Base-by-base conservation (phyloP, 1,139 yeast genomes). In the Chernovozyma sophiae-reginae region DNA sequence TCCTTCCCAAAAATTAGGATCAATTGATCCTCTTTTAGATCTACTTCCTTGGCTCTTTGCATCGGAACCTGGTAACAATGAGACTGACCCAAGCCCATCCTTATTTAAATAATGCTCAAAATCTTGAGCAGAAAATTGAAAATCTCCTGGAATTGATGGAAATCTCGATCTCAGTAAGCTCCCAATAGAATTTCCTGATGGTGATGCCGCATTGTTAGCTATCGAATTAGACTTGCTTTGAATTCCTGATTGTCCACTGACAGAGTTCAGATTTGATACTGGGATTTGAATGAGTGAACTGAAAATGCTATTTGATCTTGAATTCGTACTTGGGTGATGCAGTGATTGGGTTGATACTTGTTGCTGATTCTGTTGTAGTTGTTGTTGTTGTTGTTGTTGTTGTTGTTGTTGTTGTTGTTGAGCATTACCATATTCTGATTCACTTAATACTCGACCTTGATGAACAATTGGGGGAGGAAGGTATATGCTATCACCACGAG, bases 101-200 rank as follows among this genome's bases (percentile, higher is more conserved):
- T 72, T 63, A 47, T 62, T 67, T 34, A 70, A 47, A 28, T 66
- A 63, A 30, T 54, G 62, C 41, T 74, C 79, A 40, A 73, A 60
- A 41, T 72, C 78, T 39, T 62, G 68, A 11, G 60, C 38, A 3
- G 63, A 47, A 14, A 62, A 53, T 20, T 58, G 60, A 24, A 37
- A 37, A 7, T 37, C 40, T 4, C 62, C 56, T 16, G 60, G 65
- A 14, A 46, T 39, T 14, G 49, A 39, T 10, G 51, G 39, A 4
- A 37, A 15, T 17, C 40, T 26, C 3, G 40, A 30, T 39, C 37
- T 23, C 42, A 37, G 31, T 53, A 58, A 13, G 10, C 17, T 12
- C 11, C 29, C 29, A 13, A 13, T 16, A 43, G 31, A 8, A 50
- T 43, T 41, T 38, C 38, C 45, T 47, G 36, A 37, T 45, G 30